These are phyloP conservation scores for Taphrina confusa DNA, from an alignment of 1,139 yeast species.

Conservation along the genomic window DNA sequence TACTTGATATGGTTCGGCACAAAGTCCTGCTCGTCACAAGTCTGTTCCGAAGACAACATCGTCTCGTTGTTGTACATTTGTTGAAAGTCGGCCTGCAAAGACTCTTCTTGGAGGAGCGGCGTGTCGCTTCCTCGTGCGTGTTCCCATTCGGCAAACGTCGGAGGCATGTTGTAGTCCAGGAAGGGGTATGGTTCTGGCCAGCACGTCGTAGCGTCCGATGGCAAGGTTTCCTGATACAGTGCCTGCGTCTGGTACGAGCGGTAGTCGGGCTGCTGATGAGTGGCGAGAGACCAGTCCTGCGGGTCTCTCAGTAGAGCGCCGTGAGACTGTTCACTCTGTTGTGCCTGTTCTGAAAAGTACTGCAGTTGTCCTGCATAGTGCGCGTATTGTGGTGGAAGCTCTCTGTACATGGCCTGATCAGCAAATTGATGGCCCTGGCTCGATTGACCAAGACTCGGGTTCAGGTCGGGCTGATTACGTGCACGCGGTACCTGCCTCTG, in stretches of 20 bases:
- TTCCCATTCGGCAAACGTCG: conserved; percentile 4
- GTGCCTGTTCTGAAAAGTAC: background rate
- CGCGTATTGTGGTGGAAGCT: background rate
- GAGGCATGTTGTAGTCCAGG: conserved; percentile 10
- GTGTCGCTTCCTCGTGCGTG: background rate
- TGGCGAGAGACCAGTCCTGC: background rate
- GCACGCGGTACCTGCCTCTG: too few species aligned
- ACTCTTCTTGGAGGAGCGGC: background rate
- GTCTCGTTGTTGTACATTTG: background rate
- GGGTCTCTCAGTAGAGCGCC: background rate
- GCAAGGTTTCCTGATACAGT: background rate
- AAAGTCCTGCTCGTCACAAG: background rate
- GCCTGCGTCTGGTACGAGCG: background rate
- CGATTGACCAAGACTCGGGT: too few species aligned
- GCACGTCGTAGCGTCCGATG: background rate
- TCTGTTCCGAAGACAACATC: background rate
- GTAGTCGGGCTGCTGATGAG: background rate
- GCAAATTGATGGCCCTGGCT: too few species aligned
- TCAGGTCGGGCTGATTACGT: too few species aligned
- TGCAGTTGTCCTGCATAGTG: background rate
- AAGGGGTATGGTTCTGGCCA: background rate
- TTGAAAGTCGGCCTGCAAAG: background rate
- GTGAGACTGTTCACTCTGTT: background rate
- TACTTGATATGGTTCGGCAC: conserved; percentile 3
- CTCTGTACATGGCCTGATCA: background rate